phyloP scores from a whole-genome alignment of 495 filamentous ascomycete species.

The Parmelia sp. region DNA sequence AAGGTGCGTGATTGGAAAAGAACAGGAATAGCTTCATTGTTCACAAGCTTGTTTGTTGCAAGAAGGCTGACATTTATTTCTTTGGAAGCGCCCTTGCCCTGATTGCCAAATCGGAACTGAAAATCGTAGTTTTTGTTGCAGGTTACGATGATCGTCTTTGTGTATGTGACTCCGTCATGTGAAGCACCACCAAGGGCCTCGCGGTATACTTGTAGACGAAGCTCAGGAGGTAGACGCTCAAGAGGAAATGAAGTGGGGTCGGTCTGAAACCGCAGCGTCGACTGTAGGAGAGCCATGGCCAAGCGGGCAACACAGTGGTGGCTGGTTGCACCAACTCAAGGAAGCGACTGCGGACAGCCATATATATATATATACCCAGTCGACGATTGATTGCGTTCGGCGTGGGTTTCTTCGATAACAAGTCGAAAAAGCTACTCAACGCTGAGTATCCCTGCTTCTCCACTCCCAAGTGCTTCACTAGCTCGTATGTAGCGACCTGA shows the following conservation, averaged over 20 bases:
- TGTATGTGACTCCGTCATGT: not conserved
- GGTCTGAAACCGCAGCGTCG: not conserved
- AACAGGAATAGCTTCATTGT: not conserved
- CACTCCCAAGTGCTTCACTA: too few relatives aligned
- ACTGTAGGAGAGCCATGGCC: not conserved
- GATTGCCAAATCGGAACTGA: not conserved
- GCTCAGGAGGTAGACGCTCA: not conserved
- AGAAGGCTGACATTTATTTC: not conserved
- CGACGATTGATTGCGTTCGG: too few relatives aligned
- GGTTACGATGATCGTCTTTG: not conserved
- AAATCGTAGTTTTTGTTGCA: not conserved
- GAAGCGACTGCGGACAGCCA: too few relatives aligned
- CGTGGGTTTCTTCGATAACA: too few relatives aligned
- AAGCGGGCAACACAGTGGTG: not conserved
- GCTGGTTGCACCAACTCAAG: too few relatives aligned
- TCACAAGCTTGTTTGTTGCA: not conserved
- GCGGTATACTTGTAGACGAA: not conserved
- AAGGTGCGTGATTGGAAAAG: not conserved
- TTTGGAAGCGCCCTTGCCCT: not conserved
- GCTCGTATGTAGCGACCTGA: too few relatives aligned
- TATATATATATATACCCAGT: too few relatives aligned
- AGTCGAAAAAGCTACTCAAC: too few relatives aligned
- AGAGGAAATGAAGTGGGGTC: not conserved
- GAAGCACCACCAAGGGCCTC: not conserved
- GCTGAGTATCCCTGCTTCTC: too few relatives aligned